phyloP scores from a whole-genome alignment of 2,329 filamentous ascomycete genomes.

The Sporothrix dimorphospora region DNA sequence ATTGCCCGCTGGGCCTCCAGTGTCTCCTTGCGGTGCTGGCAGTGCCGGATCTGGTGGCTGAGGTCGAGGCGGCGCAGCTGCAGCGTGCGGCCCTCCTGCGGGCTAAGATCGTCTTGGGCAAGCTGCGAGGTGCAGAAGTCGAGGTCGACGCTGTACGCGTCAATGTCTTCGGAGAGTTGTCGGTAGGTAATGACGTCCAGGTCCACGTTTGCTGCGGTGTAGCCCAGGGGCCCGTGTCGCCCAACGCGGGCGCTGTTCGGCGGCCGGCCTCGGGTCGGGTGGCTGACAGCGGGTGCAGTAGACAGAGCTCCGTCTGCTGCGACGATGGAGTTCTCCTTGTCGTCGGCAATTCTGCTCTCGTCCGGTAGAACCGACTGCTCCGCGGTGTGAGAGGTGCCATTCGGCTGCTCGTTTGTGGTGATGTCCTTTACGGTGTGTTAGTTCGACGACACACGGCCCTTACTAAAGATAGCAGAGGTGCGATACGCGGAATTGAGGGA shows the following conservation, averaged over 20 bases:
- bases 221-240: constrained; percentile 15
- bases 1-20: constrained; percentile 36
- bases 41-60: constrained; percentile 49
- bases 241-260: background rate
- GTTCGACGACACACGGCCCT: background rate
- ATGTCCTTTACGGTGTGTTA: background rate
- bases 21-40: constrained; percentile 47
- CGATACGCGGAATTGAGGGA: background rate
- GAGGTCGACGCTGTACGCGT: constrained; percentile 48
- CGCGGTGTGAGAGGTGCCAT: constrained; percentile 1
- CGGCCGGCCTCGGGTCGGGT: constrained; percentile 5
- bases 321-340: background rate
- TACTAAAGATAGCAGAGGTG: background rate
- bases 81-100: constrained; percentile 47
- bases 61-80: constrained; percentile 50
- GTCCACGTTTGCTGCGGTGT: constrained; percentile 31
- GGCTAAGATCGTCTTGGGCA: constrained; percentile 41
- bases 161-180: constrained; percentile 49
- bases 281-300: background rate
- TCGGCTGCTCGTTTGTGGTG: constrained; percentile 4
- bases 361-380: constrained; percentile 3
- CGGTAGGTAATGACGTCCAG: constrained; percentile 41
- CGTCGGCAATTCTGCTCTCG: constrained; percentile 6
- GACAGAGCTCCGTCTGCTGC: background rate
- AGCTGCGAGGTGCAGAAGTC: constrained; percentile 48